Evolutionary conservation across 257 asterid genomes (phyloP).

Genomic region (Phtheirospermum japonicum): DNA sequence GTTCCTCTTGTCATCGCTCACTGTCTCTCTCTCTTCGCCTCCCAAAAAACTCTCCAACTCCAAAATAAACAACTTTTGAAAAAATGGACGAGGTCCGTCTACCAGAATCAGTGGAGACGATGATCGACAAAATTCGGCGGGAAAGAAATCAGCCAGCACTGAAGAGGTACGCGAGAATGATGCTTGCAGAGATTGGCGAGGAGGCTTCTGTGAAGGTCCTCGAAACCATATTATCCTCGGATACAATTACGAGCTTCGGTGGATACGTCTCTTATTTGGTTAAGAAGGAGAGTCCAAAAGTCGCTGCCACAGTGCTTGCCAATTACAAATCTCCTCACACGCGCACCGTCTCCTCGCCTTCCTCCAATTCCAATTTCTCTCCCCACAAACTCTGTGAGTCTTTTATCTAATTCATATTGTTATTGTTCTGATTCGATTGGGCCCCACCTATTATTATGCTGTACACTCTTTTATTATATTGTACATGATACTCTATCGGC

Average conservation of each 20-base stretch:
- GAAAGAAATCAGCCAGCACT: slow-evolving; percentile 27
- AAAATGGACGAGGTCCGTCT: slow-evolving; percentile 13
- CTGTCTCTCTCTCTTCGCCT: too few species aligned
- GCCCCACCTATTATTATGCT: too few species aligned
- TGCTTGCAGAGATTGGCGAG: slow-evolving; percentile 39
- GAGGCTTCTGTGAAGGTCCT: slow-evolving; percentile 29
- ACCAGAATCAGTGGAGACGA: slow-evolving; percentile 34
- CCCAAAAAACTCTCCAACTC: too few species aligned
- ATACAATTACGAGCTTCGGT: slow-evolving; percentile 20
- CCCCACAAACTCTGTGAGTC: slow-evolving; percentile 20
- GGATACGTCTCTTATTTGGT: slow-evolving; percentile 30
- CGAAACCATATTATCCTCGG: not conserved
- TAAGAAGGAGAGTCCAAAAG: slow-evolving; percentile 7
- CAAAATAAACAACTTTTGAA: too few species aligned
- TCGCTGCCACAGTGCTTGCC: not conserved
- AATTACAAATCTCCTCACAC: slow-evolving; percentile 12
- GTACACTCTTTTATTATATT: too few species aligned
- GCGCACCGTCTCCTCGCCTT: slow-evolving; percentile 12
- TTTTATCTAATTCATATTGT: not conserved
- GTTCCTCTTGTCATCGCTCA: too few species aligned
- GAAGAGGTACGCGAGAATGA: slow-evolving; percentile 22
- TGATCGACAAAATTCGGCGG: slow-evolving; percentile 27
- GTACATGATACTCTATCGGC: too few species aligned
- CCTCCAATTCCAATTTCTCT: slow-evolving; percentile 16
- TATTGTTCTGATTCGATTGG: not conserved